These are phyloP conservation scores for Pogostemon cablin DNA, from an alignment of 257 asterid species.

Conservation along the genomic window DNA sequence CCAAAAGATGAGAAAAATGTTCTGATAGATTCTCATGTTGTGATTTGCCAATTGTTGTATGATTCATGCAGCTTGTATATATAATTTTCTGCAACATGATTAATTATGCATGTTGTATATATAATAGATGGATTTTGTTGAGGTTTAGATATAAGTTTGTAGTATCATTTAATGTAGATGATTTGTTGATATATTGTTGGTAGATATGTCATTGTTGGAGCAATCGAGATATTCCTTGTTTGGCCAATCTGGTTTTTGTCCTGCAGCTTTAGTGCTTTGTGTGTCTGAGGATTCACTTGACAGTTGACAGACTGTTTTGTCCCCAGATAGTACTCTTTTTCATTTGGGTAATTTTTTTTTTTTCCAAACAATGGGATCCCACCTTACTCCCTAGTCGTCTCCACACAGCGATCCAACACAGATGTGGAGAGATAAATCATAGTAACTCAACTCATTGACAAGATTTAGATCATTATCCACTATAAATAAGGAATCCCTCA, in stretches of 20 bases:
- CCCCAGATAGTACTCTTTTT: not conserved
- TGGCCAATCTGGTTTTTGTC: not conserved
- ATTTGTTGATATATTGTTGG: conserved; percentile 10
- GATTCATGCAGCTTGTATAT: not conserved
- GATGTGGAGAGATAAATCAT: too few relatives aligned
- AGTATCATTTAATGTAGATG: conserved; percentile 28
- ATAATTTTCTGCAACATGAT: conserved; percentile 6
- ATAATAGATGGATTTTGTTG: conserved; percentile 33
- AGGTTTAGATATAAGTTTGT: conserved; percentile 31
- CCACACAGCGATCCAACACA: too few relatives aligned
- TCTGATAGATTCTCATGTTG: conserved; percentile 23
- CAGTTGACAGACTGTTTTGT: not conserved
- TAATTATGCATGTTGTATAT: not conserved
- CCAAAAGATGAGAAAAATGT: conserved; percentile 23
- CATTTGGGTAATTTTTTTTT: too few relatives aligned
- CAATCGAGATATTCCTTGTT: not conserved
- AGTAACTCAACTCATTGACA: too few relatives aligned
- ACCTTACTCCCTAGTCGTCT: too few relatives aligned
- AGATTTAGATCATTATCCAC: too few relatives aligned
- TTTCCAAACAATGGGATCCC: too few relatives aligned
- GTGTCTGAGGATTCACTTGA: not conserved
- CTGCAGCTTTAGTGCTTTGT: conserved; percentile 2
- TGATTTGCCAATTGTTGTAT: not conserved
- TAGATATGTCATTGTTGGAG: conserved; percentile 21
- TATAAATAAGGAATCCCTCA: too few relatives aligned